Base-by-base conservation (phyloP, 805 yeast species). In the Kodamaea restingae region DNA sequence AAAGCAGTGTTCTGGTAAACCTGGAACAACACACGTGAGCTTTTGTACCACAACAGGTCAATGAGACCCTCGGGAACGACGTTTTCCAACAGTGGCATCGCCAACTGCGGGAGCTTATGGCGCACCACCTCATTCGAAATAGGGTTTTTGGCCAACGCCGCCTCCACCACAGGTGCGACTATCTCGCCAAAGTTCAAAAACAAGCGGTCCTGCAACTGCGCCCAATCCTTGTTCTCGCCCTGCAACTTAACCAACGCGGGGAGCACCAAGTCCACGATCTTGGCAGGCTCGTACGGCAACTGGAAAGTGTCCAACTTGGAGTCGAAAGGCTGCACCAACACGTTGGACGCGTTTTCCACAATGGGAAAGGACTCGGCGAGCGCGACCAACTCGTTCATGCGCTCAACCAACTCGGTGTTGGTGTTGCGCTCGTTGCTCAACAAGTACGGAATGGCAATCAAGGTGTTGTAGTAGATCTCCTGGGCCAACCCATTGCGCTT, bases 391-490 rank as follows among this genome's bases (percentile, higher is more conserved):
- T 72, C 72, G 35, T 68, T 63, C n/a, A 74, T 67, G 52, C 40
- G 69, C 32, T 20, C 59, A 46, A 43, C 46, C 50, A 55, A 52
- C 44, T 36, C 60, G 11, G 50, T 55, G 30, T 67, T 70, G 12
- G 40, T 15, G 15, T 30, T 26, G 22, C 17, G 18, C 22, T 38
- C 41, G 49, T 70, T 75, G 31, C 75, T 65, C 44, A 73, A 69
- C 44, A 78, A 60, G 54, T 77, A 85, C 8, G 96, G 95, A 25
- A 84, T 51, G 9, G 85, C 71, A 12, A 81, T 55, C 38, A 83
- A 59, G 1, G 79, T 75, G 47, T 77, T 77, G 48, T 78, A 80
- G 54, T 63, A 85, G 12, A 88, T 58, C 35, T 81, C 78, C 55
- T 86, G 88, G 3, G 85, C 86, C 33, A 82, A 59, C 2, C 83